A percentile compares a stretch with the other conserved stretches of the same genome.
These are phyloP conservation scores for Pyrenochaeta sp. DNA, from an alignment of 2,329 filamentous ascomycete genomes.

Conservation along the genomic window DNA sequence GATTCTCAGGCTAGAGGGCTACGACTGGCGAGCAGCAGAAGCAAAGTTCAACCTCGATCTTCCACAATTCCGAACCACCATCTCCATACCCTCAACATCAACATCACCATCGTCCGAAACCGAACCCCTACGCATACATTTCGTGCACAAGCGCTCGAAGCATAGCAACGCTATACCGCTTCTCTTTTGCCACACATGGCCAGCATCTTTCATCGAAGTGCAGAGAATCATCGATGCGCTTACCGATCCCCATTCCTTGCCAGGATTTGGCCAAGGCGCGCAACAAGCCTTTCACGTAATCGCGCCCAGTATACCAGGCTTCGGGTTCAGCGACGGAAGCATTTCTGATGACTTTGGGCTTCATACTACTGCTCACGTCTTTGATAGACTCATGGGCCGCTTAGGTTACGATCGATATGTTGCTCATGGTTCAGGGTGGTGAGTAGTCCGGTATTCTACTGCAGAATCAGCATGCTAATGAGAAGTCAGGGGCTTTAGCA, in stretches of 20 bases:
- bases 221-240: constrained; percentile 63
- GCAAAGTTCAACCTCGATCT: constrained; percentile 63
- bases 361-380: constrained; percentile 61
- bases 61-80: constrained; percentile 69
- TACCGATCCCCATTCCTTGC: constrained; percentile 59
- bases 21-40: constrained; percentile 70
- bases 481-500: constrained; percentile 50
- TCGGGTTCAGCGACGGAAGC: constrained; percentile 72
- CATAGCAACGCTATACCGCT: constrained; percentile 66
- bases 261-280: constrained; percentile 23
- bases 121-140: constrained; percentile 65
- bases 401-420: constrained; percentile 68
- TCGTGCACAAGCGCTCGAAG: constrained; percentile 67
- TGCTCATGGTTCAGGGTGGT: constrained; percentile 62
- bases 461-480: constrained; percentile 5
- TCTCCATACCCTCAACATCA: constrained; percentile 46
- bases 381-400: constrained; percentile 66
- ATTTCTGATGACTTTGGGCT: constrained; percentile 59
- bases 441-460: constrained; percentile 17
- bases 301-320: constrained; percentile 69
- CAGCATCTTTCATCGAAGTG: constrained; percentile 68
- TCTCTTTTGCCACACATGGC: constrained; percentile 71
- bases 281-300: constrained; percentile 68
- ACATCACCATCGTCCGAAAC: constrained; percentile 10
- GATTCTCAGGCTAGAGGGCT: constrained; percentile 65